These are phyloP conservation scores for Malassezia furfur DNA, from an alignment of 1,284 basidiomycete species.

Conservation along the genomic window DNA sequence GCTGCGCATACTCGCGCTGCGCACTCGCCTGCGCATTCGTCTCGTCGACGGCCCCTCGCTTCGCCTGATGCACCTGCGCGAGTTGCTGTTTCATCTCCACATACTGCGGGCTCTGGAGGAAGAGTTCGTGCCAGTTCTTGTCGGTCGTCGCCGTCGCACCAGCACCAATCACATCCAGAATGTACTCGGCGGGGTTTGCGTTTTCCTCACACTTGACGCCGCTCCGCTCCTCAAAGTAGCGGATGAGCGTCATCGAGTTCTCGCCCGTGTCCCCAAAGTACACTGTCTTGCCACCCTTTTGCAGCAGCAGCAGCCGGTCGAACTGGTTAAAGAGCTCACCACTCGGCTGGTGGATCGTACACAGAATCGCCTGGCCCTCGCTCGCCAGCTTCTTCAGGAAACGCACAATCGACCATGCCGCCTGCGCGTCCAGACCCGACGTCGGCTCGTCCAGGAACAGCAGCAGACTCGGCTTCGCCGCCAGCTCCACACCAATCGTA, in stretches of 20 bases:
- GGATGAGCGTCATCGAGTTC: constrained; percentile 55
- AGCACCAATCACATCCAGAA: constrained; percentile 40
- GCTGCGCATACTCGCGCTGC: constrained; percentile 37
- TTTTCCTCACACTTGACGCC: constrained; percentile 50
- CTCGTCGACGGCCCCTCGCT: constrained; percentile 5
- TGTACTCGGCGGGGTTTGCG: constrained; percentile 40
- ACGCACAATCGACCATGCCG: constrained; percentile 34
- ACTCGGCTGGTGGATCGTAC: constrained; percentile 49
- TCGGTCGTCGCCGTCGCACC: constrained; percentile 35
- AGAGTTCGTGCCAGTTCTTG: constrained; percentile 38
- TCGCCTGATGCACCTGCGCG: constrained; percentile 12
- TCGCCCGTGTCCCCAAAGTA: constrained; percentile 63
- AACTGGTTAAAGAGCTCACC: constrained; percentile 35
- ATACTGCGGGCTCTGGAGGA: constrained; percentile 23
- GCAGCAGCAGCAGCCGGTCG: constrained; percentile 32
- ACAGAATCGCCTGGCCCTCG: constrained; percentile 45
- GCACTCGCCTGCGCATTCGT: neutral
- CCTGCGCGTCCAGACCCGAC: constrained; percentile 29
- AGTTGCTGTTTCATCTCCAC: constrained; percentile 20
- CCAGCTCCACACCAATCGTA: constrained; percentile 39
- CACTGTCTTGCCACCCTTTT: constrained; percentile 33
- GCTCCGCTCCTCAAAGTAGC: constrained; percentile 63
- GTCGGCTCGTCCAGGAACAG: constrained; percentile 44
- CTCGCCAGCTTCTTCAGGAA: constrained; percentile 47
- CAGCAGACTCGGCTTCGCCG: constrained; percentile 35